Percentiles rank a stretch among this genome's conserved stretches.
These are phyloP conservation scores for Beta vulgaris DNA, from an alignment of 148 eudicot species.

Conservation along the genomic window DNA sequence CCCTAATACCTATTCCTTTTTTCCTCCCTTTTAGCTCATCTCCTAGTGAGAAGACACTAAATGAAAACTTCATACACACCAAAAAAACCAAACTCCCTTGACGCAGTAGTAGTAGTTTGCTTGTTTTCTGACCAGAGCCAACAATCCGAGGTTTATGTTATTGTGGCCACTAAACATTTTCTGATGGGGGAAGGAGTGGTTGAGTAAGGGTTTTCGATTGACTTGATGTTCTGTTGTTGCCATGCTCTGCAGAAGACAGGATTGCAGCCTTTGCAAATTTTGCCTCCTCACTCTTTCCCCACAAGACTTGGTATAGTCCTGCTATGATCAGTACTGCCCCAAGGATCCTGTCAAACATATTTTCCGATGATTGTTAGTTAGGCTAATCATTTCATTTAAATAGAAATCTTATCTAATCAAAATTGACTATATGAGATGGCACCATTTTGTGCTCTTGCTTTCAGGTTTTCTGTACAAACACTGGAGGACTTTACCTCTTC, in stretches of 20 bases:
- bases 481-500: too few relatives aligned
- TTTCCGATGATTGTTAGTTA: constrained; percentile 12
- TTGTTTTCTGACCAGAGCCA: constrained; percentile 19
- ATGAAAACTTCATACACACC: constrained; percentile 31
- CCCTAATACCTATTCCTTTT: constrained; percentile 27
- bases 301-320: constrained; percentile 83
- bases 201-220: constrained; percentile 71
- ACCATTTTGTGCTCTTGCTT: too few relatives aligned
- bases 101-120: constrained; percentile 30
- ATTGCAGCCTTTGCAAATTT: constrained; percentile 65
- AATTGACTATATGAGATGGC: background rate
- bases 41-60: constrained; percentile 38
- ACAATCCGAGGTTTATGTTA: background rate
- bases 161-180: constrained; percentile 44
- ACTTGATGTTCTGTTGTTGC: constrained; percentile 43
- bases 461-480: too few relatives aligned
- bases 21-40: constrained; percentile 30
- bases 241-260: constrained; percentile 51
- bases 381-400: background rate
- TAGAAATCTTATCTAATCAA: background rate
- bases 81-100: constrained; percentile 16
- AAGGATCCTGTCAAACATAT: constrained; percentile 61
- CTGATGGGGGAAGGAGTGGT: constrained; percentile 74
- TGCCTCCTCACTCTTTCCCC: constrained; percentile 89
- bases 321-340: constrained; percentile 89